Conservation (phyloP, 73 alveolate genomes). For the Paramecium octaurelia region DNA sequence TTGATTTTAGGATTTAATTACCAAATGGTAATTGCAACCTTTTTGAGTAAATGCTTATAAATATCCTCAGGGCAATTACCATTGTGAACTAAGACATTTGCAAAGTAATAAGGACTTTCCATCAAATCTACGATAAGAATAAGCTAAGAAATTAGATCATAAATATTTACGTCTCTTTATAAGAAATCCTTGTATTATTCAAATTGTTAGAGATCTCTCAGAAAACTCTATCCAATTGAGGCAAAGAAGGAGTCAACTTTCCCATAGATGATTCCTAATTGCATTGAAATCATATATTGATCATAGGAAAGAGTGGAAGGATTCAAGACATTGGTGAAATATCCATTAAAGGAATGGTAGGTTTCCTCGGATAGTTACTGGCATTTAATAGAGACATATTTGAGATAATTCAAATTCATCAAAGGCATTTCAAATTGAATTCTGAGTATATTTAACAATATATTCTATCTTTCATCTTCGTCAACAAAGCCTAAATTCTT, state of each 20-base stretch:
- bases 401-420: not conserved
- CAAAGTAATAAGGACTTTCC: conserved; percentile 31
- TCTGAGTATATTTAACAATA: not conserved
- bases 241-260: not conserved
- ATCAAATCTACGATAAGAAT: not conserved
- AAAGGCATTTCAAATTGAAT: not conserved
- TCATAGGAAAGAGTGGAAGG: not conserved
- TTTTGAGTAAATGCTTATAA: not conserved
- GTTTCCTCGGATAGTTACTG: not conserved
- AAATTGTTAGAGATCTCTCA: not conserved
- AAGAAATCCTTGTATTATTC: not conserved
- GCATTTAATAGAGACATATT: not conserved
- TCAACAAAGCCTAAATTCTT: not conserved
- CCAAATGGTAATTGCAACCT: not conserved
- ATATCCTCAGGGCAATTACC: not conserved
- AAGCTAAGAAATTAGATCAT: not conserved
- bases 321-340: not conserved
- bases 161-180: conserved; percentile 10
- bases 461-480: conserved; percentile 6
- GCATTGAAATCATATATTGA: not conserved
- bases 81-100: not conserved
- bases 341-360: not conserved
- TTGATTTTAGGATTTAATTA: not conserved
- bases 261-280: conserved; percentile 13
- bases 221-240: not conserved